Conservation (phyloP, 2,329 filamentous ascomycete species). For the Herpotrichia juniperi region DNA sequence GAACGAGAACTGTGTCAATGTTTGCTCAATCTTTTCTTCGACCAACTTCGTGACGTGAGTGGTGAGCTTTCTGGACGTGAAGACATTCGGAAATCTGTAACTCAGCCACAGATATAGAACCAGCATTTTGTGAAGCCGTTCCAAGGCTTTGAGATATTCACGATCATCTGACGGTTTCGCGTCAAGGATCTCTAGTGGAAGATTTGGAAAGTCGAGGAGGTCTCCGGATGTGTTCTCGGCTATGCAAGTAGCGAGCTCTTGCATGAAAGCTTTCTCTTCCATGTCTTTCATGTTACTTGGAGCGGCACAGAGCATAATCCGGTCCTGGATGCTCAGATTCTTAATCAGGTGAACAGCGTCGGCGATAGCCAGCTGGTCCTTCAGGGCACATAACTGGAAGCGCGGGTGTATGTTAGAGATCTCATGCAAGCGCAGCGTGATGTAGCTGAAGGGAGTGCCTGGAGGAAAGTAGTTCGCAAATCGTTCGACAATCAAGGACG, state of each 20-base stretch:
- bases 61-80: slow-evolving; percentile 75
- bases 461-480: slow-evolving; percentile 84
- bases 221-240: slow-evolving; percentile 70
- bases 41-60: slow-evolving; percentile 79
- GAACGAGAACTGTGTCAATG: slow-evolving; percentile 63
- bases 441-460: slow-evolving; percentile 80
- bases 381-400: slow-evolving; percentile 73
- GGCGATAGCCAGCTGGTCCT: slow-evolving; percentile 69
- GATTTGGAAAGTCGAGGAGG: slow-evolving; percentile 71
- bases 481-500: slow-evolving; percentile 70
- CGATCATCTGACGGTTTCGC: slow-evolving; percentile 50
- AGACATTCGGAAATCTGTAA: slow-evolving; percentile 83
- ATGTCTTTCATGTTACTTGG: slow-evolving; percentile 66
- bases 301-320: slow-evolving; percentile 75
- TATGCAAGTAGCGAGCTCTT: slow-evolving; percentile 71
- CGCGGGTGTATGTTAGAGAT: slow-evolving; percentile 67
- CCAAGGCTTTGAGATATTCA: slow-evolving; percentile 71
- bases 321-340: slow-evolving; percentile 72
- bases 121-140: slow-evolving; percentile 79
- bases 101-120: slow-evolving; percentile 93
- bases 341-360: slow-evolving; percentile 75
- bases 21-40: slow-evolving; percentile 74
- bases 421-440: slow-evolving; percentile 76
- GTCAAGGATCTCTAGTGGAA: slow-evolving; percentile 79
- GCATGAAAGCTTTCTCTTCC: slow-evolving; percentile 57